These are phyloP conservation scores for Kodamaea hsintzibuensis DNA, from an alignment of 805 yeast species.

Conservation along the genomic window DNA sequence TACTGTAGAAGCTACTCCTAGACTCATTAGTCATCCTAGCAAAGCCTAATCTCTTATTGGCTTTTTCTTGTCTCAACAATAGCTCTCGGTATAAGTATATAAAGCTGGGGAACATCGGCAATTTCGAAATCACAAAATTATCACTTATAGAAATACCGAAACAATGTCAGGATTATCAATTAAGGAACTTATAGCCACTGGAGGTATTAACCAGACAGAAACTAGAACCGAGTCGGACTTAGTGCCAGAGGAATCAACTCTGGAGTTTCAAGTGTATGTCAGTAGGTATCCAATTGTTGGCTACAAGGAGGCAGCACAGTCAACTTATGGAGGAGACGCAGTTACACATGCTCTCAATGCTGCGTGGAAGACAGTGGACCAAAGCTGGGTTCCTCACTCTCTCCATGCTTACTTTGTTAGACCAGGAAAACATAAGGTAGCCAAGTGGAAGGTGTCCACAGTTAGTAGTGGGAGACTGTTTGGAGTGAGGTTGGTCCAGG, in stretches of 20 bases:
- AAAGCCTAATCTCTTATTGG: too few relatives aligned
- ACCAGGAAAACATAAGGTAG: slow-evolving; percentile 22
- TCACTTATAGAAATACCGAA: too few relatives aligned
- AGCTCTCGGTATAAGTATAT: too few relatives aligned
- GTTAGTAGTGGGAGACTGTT: slow-evolving; percentile 24
- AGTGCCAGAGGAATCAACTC: not conserved
- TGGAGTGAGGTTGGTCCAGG: slow-evolving; percentile 23
- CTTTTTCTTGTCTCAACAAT: too few relatives aligned
- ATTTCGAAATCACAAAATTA: too few relatives aligned
- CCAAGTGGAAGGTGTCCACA: slow-evolving; percentile 25
- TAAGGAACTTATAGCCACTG: not conserved
- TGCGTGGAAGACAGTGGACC: slow-evolving; percentile 27
- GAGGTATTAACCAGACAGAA: not conserved
- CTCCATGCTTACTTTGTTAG: slow-evolving; percentile 28
- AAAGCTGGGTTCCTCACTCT: slow-evolving; percentile 23
- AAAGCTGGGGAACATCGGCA: too few relatives aligned
- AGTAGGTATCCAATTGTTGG: slow-evolving; percentile 27
- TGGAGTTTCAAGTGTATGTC: slow-evolving; percentile 1
- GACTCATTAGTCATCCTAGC: too few relatives aligned
- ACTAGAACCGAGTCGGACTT: not conserved
- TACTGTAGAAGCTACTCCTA: too few relatives aligned
- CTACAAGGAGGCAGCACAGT: slow-evolving; percentile 19
- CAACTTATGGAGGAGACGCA: slow-evolving; percentile 31
- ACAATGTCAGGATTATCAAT: not conserved
- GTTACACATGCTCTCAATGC: slow-evolving; percentile 26